Base-by-base conservation (phyloP, 2,329 filamentous ascomycete species). In the Colletotrichum limetticola region DNA sequence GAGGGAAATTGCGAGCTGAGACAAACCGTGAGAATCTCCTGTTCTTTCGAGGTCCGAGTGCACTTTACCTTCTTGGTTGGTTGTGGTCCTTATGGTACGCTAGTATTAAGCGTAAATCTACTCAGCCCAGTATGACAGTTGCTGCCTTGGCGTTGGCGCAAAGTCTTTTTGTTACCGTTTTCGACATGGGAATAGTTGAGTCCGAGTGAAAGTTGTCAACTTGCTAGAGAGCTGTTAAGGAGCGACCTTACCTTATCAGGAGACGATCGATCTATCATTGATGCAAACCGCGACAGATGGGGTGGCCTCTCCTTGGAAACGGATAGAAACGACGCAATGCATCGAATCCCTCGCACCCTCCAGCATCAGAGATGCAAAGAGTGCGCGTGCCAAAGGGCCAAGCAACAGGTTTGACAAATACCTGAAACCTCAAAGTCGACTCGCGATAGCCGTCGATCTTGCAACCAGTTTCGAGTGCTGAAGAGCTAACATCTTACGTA, bases 301-400 rank as follows among this genome's bases (percentile, higher is more conserved):
- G 42, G 16, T 11, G 3, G 42, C 42, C 4, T 49, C n/a, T 22
- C 7, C 42, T 24, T 12, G 11, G 3, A 4, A 19, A 16, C 57
- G 14, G 5, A n/a, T 14, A 24, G 26, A 32, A 35, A 26, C 35
- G 19, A 60, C 37, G 57, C 35, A 9, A 60, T 60, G 57, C 57
- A 42, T 42, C 57, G 57, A 37, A 5, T 60, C 9, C 57, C 32
- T 37, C 57, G 57, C 7, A 60, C 30, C 32, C 57, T 42, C n/a
- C 57, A 42, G 24, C 57, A 60, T n/a, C 30, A 37, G 32, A 60
- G 16, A 42, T 60, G 57, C 12, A 60, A 60, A 60, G 57, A 60
- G 16, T 60, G 57, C 22, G 57, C 24, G 8, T 60, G 57, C 12
- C n/a, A 24, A 22, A 60, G 12, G 5, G 2, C 22, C 5, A 60